phyloP scores from a whole-genome alignment of 805 yeast genomes.

The Sugiyamaella chiloensis region DNA sequence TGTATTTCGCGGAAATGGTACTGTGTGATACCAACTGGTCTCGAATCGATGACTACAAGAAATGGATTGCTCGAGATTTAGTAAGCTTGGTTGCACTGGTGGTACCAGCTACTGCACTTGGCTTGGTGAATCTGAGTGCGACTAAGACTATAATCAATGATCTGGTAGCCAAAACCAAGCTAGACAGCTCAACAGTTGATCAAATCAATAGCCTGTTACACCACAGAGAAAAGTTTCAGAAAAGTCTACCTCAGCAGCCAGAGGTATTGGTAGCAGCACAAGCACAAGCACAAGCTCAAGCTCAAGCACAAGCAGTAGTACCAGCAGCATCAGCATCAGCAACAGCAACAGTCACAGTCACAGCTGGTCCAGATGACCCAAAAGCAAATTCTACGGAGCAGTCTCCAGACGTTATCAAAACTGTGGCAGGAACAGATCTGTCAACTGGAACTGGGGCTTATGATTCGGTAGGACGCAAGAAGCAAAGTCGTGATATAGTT shows the following conservation, averaged over 20 bases:
- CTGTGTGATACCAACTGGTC: constrained; percentile 33
- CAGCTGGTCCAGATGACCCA: background rate
- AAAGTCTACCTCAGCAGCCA: constrained; percentile 2
- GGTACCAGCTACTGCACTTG: constrained; percentile 19
- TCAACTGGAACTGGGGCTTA: constrained; percentile 1
- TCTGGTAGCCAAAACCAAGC: constrained; percentile 6
- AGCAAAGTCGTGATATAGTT: background rate
- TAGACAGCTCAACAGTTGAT: background rate
- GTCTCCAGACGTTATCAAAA: constrained; percentile 8
- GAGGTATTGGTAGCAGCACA: too few relatives aligned
- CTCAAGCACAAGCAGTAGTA: background rate
- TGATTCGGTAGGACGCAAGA: constrained; percentile 1
- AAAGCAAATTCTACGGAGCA: background rate
- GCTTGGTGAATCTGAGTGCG: constrained; percentile 19
- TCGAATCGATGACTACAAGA: constrained; percentile 6
- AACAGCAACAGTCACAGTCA: too few relatives aligned
- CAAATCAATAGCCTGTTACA: background rate
- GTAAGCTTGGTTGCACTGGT: constrained; percentile 27
- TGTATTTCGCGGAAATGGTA: constrained; percentile 64
- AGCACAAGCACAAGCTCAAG: background rate
- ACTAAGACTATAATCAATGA: constrained; percentile 16
- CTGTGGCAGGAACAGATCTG: background rate
- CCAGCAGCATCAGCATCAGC: too few relatives aligned
- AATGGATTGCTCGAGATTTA: constrained; percentile 31
- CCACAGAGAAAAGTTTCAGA: background rate